Evolutionary conservation across 495 filamentous ascomycete genomes (phyloP).

Genomic region (Parathielavia hyrcaniae): DNA sequence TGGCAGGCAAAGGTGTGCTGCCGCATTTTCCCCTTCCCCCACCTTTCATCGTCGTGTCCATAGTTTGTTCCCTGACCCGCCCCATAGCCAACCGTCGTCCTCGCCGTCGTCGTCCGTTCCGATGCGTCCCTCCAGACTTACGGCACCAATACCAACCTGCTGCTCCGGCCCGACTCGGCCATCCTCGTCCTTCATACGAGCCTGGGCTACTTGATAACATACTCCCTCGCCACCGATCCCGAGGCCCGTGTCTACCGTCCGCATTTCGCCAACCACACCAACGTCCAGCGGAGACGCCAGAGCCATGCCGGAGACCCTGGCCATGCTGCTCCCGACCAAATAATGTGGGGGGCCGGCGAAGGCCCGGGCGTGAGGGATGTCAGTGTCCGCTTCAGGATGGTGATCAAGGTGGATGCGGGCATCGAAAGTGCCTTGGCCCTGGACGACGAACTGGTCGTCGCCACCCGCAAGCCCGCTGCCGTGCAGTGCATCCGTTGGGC

Average conservation of each 20-base stretch:
- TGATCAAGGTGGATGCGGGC: constrained; percentile 95
- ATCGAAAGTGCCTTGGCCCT: constrained; percentile 81
- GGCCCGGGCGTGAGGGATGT: constrained; percentile 78
- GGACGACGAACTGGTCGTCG: constrained; percentile 89
- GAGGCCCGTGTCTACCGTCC: constrained; percentile 78
- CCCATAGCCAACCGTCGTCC: constrained; percentile 74
- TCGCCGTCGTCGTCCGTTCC: constrained; percentile 80
- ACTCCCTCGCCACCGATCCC: constrained; percentile 81
- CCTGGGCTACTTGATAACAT: constrained; percentile 86
- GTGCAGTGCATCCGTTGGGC: constrained; percentile 96
- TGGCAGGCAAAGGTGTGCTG: constrained; percentile 85
- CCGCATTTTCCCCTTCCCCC: neutral
- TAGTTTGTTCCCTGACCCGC: constrained; percentile 18
- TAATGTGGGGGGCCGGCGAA: constrained; percentile 60
- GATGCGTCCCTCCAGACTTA: constrained; percentile 70
- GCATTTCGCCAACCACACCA: constrained; percentile 59
- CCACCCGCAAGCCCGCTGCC: constrained; percentile 86
- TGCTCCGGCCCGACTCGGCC: constrained; percentile 84
- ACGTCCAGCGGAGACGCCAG: constrained; percentile 63
- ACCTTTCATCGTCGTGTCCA: constrained; percentile 19
- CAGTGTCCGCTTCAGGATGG: constrained; percentile 89
- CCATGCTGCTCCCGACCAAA: constrained; percentile 46
- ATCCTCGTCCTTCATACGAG: constrained; percentile 90
- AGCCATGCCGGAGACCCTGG: constrained; percentile 59
- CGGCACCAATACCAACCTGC: constrained; percentile 72